Percentiles rank a stretch among this genome's conserved stretches.
phyloP scores from a whole-genome alignment of 495 filamentous ascomycete species.

The Penicillium lividum region DNA sequence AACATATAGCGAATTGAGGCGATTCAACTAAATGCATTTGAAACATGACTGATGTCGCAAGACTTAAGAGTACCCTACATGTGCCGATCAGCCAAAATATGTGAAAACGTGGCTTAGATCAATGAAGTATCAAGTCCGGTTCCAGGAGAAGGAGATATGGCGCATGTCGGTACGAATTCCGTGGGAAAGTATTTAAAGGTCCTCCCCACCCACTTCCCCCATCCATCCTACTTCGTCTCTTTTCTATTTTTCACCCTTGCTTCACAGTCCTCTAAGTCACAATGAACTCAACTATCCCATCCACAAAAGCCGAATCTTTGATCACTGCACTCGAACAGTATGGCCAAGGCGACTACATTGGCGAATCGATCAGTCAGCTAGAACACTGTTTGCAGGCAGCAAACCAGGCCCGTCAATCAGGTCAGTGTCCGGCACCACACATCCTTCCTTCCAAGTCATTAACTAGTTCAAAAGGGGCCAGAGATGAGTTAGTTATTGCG shows the following conservation, averaged over 20 bases:
- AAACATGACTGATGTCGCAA: too few relatives aligned
- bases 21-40: too few relatives aligned
- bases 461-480: slow-evolving; percentile 11
- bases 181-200: background rate
- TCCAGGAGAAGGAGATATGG: background rate
- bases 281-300: slow-evolving; percentile 17
- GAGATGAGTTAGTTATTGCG: slow-evolving; percentile 41
- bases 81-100: too few relatives aligned
- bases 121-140: background rate
- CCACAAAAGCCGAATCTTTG: slow-evolving; percentile 20
- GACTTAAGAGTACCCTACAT: too few relatives aligned
- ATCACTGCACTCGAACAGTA: slow-evolving; percentile 32
- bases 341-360: slow-evolving; percentile 39
- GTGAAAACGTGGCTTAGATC: background rate
- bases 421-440: slow-evolving; percentile 4
- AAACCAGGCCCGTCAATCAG: slow-evolving; percentile 30
- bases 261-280: background rate
- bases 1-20: too few relatives aligned
- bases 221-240: background rate
- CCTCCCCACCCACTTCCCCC: background rate
- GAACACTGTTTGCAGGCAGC: slow-evolving; percentile 49
- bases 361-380: slow-evolving; percentile 48
- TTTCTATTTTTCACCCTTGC: background rate
- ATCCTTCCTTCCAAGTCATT: slow-evolving; percentile 12
- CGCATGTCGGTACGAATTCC: background rate